Evolutionary conservation across 2,329 filamentous ascomycete genomes (phyloP).

Genomic region (Fusarium sarcochroum): DNA sequence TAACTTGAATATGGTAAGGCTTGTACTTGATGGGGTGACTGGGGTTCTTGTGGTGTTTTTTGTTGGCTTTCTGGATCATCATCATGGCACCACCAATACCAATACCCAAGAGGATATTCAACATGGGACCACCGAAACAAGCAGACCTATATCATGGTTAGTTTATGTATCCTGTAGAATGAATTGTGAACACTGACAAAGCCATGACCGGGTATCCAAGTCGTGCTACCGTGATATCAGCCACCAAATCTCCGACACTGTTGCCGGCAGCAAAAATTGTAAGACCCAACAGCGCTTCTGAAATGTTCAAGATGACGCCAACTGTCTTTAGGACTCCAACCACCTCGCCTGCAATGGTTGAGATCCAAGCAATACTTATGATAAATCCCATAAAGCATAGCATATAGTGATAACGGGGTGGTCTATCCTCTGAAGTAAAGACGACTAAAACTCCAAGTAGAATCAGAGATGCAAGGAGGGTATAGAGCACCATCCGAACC

Average conservation of each 20-base stretch:
- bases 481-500: slow-evolving; percentile 70
- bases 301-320: slow-evolving; percentile 92
- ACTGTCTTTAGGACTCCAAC: slow-evolving; percentile 94
- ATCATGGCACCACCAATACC: slow-evolving; percentile 93
- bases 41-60: slow-evolving; percentile 77
- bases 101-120: slow-evolving; percentile 95
- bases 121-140: slow-evolving; percentile 98
- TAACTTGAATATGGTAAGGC: slow-evolving; percentile 87
- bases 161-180: neutral
- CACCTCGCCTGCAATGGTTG: slow-evolving; percentile 94
- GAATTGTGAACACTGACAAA: slow-evolving; percentile 62
- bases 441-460: slow-evolving; percentile 76
- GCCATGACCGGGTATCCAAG: slow-evolving; percentile 98
- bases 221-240: slow-evolving; percentile 92
- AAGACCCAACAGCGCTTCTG: slow-evolving; percentile 92
- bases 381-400: slow-evolving; percentile 92
- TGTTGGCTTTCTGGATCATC: slow-evolving; percentile 79
- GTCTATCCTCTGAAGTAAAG: slow-evolving; percentile 76
- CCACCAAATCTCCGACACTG: slow-evolving; percentile 92
- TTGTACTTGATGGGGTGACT: slow-evolving; percentile 74
- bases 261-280: slow-evolving; percentile 98
- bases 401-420: slow-evolving; percentile 80
- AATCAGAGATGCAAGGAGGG: slow-evolving; percentile 77
- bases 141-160: slow-evolving; percentile 71
- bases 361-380: slow-evolving; percentile 96